Percentiles rank a stretch among this genome's conserved stretches.
Conservation (phyloP, 2,329 filamentous ascomycete genomes). For the Exophiala xenobiotica region DNA sequence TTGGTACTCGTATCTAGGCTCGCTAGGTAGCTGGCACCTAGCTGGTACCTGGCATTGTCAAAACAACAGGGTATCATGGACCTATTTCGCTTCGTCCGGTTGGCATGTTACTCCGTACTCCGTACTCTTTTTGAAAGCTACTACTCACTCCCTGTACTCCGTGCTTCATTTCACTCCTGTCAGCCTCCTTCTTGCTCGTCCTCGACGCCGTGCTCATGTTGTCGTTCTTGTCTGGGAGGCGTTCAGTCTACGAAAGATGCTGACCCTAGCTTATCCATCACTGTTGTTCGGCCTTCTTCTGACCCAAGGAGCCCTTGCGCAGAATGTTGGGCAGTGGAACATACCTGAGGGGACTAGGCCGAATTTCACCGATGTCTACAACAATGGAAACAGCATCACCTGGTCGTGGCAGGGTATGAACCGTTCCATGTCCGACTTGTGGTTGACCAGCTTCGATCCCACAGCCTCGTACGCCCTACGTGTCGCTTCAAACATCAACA, state of each 20-base stretch:
- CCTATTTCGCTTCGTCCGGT: too few species aligned
- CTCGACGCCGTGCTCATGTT: not conserved
- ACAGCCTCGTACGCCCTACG: slow-evolving; percentile 6
- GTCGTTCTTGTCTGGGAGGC: not conserved
- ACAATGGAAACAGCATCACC: slow-evolving; percentile 8
- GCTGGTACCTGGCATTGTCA: too few species aligned
- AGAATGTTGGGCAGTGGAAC: slow-evolving; percentile 1
- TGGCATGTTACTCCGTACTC: too few species aligned
- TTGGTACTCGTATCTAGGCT: too few species aligned
- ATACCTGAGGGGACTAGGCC: slow-evolving; percentile 1
- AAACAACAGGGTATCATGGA: too few species aligned
- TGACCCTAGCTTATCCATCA: not conserved
- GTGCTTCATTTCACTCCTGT: not conserved
- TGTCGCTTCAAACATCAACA: slow-evolving; percentile 7
- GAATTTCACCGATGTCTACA: slow-evolving; percentile 3
- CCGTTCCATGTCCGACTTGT: slow-evolving; percentile 6
- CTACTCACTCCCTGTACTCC: not conserved
- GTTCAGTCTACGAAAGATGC: not conserved
- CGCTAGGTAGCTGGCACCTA: too few species aligned
- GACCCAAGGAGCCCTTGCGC: not conserved
- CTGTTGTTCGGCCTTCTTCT: not conserved
- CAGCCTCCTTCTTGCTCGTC: not conserved
- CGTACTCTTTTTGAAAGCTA: too few species aligned
- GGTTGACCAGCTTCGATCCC: slow-evolving; percentile 4
- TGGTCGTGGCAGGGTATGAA: slow-evolving; percentile 5